Conservation (phyloP, 441 rosid genomes). For the Erodium texanum region DNA sequence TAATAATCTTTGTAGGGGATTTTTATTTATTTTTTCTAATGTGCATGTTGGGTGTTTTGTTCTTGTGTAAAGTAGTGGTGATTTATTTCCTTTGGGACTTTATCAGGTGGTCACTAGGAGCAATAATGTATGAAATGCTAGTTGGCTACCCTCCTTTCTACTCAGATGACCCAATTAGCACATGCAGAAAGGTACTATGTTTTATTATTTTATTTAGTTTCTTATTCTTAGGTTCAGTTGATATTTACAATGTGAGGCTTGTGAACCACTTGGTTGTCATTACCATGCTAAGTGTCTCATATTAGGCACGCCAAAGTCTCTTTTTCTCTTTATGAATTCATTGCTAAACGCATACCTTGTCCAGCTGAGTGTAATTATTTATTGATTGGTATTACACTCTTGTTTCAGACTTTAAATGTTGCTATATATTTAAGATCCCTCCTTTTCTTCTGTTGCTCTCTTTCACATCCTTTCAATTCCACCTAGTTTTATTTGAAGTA, state of each 20-base stretch:
- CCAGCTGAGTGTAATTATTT: not conserved
- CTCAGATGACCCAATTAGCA: conserved; percentile 81
- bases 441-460: not conserved
- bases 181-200: conserved; percentile 71
- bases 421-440: not conserved
- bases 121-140: conserved; percentile 97
- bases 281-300: not conserved
- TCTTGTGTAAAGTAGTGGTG: not conserved
- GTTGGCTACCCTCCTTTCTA: conserved; percentile 97
- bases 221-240: conserved; percentile 13
- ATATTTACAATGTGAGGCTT: conserved; percentile 3
- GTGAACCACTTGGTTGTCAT: not conserved
- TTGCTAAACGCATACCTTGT: conserved; percentile 6
- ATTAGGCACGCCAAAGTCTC: not conserved
- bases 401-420: not conserved
- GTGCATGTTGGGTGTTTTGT: not conserved
- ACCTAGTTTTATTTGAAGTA: not conserved
- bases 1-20: conserved; percentile 9
- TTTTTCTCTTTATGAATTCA: not conserved
- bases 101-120: conserved; percentile 95
- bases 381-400: too few relatives aligned
- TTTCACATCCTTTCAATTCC: conserved; percentile 1
- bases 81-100: conserved; percentile 20
- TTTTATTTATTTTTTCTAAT: conserved; percentile 5
- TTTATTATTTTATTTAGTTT: conserved; percentile 3